Base-by-base conservation (phyloP, 2,329 filamentous ascomycete genomes). In the Cordyceps militaris region DNA sequence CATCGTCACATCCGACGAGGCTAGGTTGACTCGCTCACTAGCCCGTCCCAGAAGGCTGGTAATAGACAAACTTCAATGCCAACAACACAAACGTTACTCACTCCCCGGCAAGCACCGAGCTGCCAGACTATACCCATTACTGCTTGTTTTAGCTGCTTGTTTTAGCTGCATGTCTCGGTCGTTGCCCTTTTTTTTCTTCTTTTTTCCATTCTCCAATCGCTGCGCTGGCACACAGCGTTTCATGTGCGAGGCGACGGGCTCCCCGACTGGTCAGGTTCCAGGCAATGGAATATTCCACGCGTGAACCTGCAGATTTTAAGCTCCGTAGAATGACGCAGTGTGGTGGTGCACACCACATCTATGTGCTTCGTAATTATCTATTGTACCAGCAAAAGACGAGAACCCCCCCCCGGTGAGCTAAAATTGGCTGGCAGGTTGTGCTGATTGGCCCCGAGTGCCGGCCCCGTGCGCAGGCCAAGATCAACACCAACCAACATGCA, bases 361-460 rank as follows among this genome's bases (percentile, higher is more conserved):
- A n/a, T n/a, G n/a, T n/a, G n/a, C n/a, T n/a, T n/a, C n/a, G n/a
- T n/a, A n/a, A n/a, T n/a, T 36, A 36, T 13, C 34, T 16, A 7
- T 14, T 36, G 34, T 32, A 32, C 2, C n/a, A 24, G 47, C 30
- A 40, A 34, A 32, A 40, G 26, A 38, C 34, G n/a, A 23, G 48
- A 51, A 13, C 36, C 42, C 21, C 24, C 16, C 26, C 19, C 34
- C 14, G 34, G 34, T 38, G 34, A 38, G 14, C 34, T n/a, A 38
- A 38, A 36, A 38, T n/a, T 38, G 50, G 34, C 30, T 26, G 30
- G 19, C 49, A 40, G 23, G 50, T 19, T 16, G 24, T 30, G 28
- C 51, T 54, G 40, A 54, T 54, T 46, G 51, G 51, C 21, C 51
- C 51, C 51, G 51, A 54, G 51, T 54, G 51, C 51, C 51, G 51